These are phyloP conservation scores for Garcia nutans DNA, from an alignment of 345 rosid species.

Conservation along the genomic window DNA sequence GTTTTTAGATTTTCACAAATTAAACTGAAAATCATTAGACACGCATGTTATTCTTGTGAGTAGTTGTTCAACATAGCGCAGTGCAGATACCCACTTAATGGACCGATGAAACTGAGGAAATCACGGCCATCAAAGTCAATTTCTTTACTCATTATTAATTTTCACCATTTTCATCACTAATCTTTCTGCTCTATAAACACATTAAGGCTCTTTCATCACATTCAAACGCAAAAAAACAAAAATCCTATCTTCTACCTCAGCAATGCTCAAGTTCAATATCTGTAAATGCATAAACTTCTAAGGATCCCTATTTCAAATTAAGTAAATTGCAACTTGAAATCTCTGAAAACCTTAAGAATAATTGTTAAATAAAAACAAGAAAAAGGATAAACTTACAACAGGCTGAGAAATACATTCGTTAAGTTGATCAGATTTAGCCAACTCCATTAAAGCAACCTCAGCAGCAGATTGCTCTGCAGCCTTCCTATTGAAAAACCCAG, in stretches of 20 bases:
- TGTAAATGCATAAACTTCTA: too few species aligned
- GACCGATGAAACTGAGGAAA: not conserved
- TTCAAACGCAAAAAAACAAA: too few species aligned
- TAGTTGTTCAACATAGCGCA: not conserved
- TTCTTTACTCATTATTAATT: too few species aligned
- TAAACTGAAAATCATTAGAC: not conserved
- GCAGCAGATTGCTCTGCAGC: conserved; percentile 99
- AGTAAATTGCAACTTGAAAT: too few species aligned
- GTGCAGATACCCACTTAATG: not conserved
- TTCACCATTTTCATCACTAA: too few species aligned
- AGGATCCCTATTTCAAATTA: too few species aligned
- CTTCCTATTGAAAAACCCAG: conserved; percentile 85
- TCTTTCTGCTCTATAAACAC: too few species aligned
- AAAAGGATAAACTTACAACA: conserved; percentile 52
- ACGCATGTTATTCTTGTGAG: not conserved
- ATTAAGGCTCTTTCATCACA: too few species aligned
- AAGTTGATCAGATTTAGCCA: conserved; percentile 59
- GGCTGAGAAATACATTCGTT: conserved; percentile 58
- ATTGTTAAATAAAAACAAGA: too few species aligned
- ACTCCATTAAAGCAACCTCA: conserved; percentile 73
- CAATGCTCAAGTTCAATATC: too few species aligned
- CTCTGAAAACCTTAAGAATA: not conserved
- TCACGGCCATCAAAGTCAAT: not conserved
- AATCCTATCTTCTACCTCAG: too few species aligned
- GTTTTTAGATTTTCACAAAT: not conserved